Evolutionary conservation across 2,329 filamentous ascomycete species (phyloP), one percentile per base, ranked within the genome.

Genomic region (Pseudogymnoascus sp.): DNA sequence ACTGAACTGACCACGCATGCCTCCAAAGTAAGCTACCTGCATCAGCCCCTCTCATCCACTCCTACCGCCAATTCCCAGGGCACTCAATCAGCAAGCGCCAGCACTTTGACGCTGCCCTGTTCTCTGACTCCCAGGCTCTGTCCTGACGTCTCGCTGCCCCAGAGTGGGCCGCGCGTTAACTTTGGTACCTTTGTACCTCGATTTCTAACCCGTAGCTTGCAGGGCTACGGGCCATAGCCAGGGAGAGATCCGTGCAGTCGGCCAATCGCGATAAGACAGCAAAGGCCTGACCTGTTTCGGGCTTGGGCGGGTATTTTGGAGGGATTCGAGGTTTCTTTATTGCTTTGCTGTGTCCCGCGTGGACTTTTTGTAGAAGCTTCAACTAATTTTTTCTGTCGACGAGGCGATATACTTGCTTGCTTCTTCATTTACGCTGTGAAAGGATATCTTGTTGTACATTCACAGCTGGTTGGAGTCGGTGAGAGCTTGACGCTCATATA

Each of bases 11-110:
- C 17, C 47, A 26, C 47, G 28, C 47, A 57, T 57, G 47, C 47
- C 1, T 33, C 47, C 10, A 19, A 3, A 33, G 26, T 17, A 33
- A 33, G 26, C 17, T 33, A 19, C 28, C 47, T 57, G 26, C 47
- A 57, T 57, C 47, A 10, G 47, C 15, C 47, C 26, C 47, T 57
- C 26, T 6, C 47, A 57, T 57, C 47, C 47, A 57, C 47, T 53
- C 26, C 15, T 31, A 53, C 23, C 15, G 26, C 2, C 33, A 31
- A 19, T 57, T 57, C 47, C 47, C 47, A 57, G 9, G 47, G 47
- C 47, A 57, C 47, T 57, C 47, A 57, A 57, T 57, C 26, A 57
- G 47, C 47, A 57, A 57, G 47, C 47, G 47, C 47, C 47, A 57
- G 47, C 47, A 57, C 47, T 57, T 3, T n/a, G 26, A 19, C 10